Evolutionary conservation across 257 asterid species (phyloP), one percentile per base, ranked within the genome.

Genomic region (Capsicum baccatum): DNA sequence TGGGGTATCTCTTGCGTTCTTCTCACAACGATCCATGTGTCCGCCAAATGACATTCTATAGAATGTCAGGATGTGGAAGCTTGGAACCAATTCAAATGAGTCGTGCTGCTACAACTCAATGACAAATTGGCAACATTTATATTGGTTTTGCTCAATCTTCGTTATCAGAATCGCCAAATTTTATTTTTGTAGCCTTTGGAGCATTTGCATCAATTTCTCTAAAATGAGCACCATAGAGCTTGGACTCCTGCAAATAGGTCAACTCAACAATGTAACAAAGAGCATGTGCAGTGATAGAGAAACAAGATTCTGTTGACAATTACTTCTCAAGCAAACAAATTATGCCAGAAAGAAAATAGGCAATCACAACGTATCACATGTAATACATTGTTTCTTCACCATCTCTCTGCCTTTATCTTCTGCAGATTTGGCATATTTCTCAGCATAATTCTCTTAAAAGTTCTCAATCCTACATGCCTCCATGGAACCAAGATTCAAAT

Each of bases 141-240:
- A 21, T 52, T 76, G 16, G 6, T 76, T 52, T 26, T 54, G 33
- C 64, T 95, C 92, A 92, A 85, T 90, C 92, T 81, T 96, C 96
- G 2, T 93, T 93, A 39, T 96, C 99, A 58, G 98, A 96, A 83
- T 90, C 50, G 37, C 86, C 90, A 33, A 96, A 96, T 83, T 88
- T 93, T 16, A 92, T 93, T 83, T 93, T 96, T 33, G 95, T 89
- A 63, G 98, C 98, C 92, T 96, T 93, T 44, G 98, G 98, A 87
- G 98, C 99, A 87, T 92, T 92, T n/a, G 89, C 88, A 58, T 88
- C 92, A 5, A 96, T 94, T 85, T 96, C 99, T 91, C 91, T 94
- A 86, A 96, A 96, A 87, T 96, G 98, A 66, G 98, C 98, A 76
- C 99, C 99, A 11, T 96, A 96, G 79, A 96, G 86, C 91, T 94